Conservation (phyloP, 768 basidiomycete species). For the Strobilomyces dryophilus region DNA sequence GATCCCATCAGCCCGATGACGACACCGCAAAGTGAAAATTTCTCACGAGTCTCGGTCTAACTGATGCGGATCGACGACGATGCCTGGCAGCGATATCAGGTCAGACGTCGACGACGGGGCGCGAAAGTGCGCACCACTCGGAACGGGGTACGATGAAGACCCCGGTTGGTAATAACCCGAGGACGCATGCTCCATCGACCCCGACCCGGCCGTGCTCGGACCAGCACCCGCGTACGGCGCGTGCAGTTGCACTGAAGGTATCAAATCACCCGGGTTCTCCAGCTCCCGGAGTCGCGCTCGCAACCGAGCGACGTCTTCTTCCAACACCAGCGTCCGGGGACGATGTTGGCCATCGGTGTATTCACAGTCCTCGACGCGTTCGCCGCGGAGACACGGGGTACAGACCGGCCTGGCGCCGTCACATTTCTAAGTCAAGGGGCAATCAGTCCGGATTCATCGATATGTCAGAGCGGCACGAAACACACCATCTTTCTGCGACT, state of each 20-base stretch:
- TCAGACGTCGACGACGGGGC: too few species aligned
- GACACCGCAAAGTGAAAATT: neutral
- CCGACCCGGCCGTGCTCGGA: neutral
- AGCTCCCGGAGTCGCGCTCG: conserved; percentile 55
- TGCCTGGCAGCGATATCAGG: neutral
- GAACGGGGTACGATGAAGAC: neutral
- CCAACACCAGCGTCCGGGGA: conserved; percentile 55
- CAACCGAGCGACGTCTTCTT: conserved; percentile 54
- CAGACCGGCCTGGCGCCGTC: conserved; percentile 63
- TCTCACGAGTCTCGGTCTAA: conserved; percentile 12
- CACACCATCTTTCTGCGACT: conserved; percentile 50
- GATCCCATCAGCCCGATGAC: neutral
- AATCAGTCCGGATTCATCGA: neutral
- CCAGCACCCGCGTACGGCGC: conserved; percentile 39
- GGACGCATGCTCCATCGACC: neutral
- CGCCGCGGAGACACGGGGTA: conserved; percentile 55
- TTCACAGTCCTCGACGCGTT: conserved; percentile 66
- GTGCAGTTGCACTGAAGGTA: conserved; percentile 46
- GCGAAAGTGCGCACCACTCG: neutral
- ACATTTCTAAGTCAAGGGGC: conserved; percentile 46
- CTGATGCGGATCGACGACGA: neutral
- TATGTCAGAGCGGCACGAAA: neutral
- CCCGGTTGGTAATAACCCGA: neutral
- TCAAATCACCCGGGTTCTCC: conserved; percentile 47
- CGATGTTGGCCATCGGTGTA: conserved; percentile 62